Conservation (phyloP, 1,139 yeast genomes). For the Diutina catenulata region DNA sequence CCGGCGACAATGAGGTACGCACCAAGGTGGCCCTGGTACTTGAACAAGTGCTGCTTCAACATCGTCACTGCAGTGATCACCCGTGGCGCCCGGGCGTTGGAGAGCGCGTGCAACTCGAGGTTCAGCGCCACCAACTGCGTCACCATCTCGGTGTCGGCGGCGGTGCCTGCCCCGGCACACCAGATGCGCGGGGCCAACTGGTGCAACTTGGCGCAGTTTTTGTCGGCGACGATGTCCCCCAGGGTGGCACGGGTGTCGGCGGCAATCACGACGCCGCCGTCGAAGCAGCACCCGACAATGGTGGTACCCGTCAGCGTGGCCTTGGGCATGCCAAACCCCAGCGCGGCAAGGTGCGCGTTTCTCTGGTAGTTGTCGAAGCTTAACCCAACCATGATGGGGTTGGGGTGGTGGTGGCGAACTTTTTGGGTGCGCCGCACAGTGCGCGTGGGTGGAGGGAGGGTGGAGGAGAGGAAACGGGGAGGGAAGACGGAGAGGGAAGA, state of each 20-base stretch:
- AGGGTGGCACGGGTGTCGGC: slow-evolving; percentile 98
- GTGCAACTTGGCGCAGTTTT: slow-evolving; percentile 94
- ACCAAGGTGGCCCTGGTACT: slow-evolving; percentile 94
- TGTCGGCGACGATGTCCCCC: slow-evolving; percentile 93
- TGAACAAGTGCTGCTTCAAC: slow-evolving; percentile 89
- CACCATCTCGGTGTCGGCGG: slow-evolving; percentile 98
- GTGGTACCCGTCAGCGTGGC: slow-evolving; percentile 98
- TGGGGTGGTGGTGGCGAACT: background rate
- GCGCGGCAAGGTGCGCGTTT: slow-evolving; percentile 57
- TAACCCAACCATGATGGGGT: slow-evolving; percentile 67
- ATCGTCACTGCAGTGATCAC: slow-evolving; percentile 89
- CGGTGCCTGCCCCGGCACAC: slow-evolving; percentile 99
- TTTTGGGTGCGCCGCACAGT: background rate
- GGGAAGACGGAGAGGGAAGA: background rate
- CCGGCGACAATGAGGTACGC: slow-evolving; percentile 97
- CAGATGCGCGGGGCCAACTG: slow-evolving; percentile 86
- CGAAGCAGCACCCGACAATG: slow-evolving; percentile 87
- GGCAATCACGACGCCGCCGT: slow-evolving; percentile 92
- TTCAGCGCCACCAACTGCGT: slow-evolving; percentile 88
- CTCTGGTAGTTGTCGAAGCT: slow-evolving; percentile 90
- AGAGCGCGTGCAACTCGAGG: slow-evolving; percentile 77
- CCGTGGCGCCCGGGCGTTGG: slow-evolving; percentile 77
- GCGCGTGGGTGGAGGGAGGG: background rate
- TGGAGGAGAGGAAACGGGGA: background rate
- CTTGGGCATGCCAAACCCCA: slow-evolving; percentile 67